These are phyloP conservation scores for Chaetothyriales sp. DNA, from an alignment of 2,329 filamentous ascomycete genomes.

Conservation along the genomic window DNA sequence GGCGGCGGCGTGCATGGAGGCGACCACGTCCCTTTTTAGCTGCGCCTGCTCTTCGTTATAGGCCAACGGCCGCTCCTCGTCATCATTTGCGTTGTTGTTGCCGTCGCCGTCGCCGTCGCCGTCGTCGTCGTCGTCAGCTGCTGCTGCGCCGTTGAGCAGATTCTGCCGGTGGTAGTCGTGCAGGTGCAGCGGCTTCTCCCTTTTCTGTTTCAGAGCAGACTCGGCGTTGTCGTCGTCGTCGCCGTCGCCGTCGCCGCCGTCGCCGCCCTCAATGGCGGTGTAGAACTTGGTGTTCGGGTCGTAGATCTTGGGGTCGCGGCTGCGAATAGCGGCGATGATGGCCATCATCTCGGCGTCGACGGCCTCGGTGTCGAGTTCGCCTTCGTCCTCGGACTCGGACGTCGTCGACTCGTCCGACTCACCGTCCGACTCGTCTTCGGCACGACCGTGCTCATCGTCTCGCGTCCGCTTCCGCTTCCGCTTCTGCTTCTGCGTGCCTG, in stretches of 20 bases:
- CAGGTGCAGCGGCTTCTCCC: constrained; percentile 73
- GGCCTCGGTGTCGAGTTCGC: constrained; percentile 69
- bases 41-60: constrained; percentile 82
- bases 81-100: constrained; percentile 16
- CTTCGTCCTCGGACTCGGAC: constrained; percentile 58
- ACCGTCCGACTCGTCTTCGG: constrained; percentile 28
- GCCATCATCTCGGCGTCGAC: constrained; percentile 78
- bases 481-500: constrained; percentile 39
- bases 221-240: too few relatives aligned
- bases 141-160: constrained; percentile 57
- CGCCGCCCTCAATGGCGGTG: constrained; percentile 42
- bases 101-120: background rate
- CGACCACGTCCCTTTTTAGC: constrained; percentile 62
- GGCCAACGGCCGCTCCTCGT: constrained; percentile 41
- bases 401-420: constrained; percentile 51
- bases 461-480: constrained; percentile 18
- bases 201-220: constrained; percentile 35
- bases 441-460: background rate
- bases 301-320: constrained; percentile 85
- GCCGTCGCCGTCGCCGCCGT: too few relatives aligned
- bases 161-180: constrained; percentile 87
- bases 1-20: constrained; percentile 59
- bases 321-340: constrained; percentile 73
- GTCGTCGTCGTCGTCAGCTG: constrained; percentile 39
- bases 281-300: constrained; percentile 71